phyloP scores from a whole-genome alignment of 805 yeast species.

The Candida boidinii region DNA sequence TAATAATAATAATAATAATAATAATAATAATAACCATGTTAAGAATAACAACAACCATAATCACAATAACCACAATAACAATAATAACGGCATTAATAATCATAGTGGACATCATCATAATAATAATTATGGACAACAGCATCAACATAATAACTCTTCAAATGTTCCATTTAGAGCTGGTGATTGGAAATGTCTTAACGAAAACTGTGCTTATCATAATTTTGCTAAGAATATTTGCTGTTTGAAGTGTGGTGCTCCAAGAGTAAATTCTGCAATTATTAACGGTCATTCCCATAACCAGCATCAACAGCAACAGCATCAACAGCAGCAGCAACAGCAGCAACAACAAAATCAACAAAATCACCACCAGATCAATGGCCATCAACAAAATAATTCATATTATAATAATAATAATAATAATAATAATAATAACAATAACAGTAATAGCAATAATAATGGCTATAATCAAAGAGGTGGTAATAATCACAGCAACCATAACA shows the following conservation, averaged over 20 bases:
- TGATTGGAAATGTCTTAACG: constrained; percentile 87
- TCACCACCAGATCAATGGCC: not conserved
- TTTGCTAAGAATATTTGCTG: constrained; percentile 87
- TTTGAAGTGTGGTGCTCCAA: constrained; percentile 79
- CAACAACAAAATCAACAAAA: constrained; percentile 1
- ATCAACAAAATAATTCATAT: constrained; percentile 5
- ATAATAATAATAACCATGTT: constrained; percentile 9
- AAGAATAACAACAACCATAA: constrained; percentile 9
- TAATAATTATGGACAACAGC: constrained; percentile 9
- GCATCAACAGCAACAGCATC: constrained; percentile 8
- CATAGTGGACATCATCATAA: constrained; percentile 12
- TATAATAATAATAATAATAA: constrained; percentile 6
- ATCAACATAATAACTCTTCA: constrained; percentile 14
- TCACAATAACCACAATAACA: constrained; percentile 8
- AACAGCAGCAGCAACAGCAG: not conserved
- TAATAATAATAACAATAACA: constrained; percentile 1
- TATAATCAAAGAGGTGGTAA: constrained; percentile 2
- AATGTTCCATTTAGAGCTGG: constrained; percentile 94
- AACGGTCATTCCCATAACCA: constrained; percentile 22
- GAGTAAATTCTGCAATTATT: constrained; percentile 25
- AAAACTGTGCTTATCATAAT: constrained; percentile 78
- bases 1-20: constrained; percentile 4
- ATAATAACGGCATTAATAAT: constrained; percentile 10
- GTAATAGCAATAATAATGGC: constrained; percentile 5
- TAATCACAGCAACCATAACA: constrained; percentile 2